A percentile compares a stretch with the other conserved stretches of the same genome.
These are phyloP conservation scores for Cicer pinnatifidum DNA, from an alignment of 306 rosid species.

Conservation along the genomic window DNA sequence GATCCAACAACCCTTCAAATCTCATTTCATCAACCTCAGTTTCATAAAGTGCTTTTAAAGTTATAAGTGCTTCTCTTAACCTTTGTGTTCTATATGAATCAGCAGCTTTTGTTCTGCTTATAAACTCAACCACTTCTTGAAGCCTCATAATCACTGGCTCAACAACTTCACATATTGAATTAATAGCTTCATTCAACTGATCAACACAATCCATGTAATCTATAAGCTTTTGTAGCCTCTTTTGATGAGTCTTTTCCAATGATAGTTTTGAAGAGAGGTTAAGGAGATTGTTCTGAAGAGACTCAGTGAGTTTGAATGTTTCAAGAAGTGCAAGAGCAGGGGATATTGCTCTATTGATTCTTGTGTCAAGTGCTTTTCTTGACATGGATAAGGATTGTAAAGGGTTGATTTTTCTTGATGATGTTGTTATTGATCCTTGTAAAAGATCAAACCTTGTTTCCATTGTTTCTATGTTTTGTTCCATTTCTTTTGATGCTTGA, in stretches of 20 bases:
- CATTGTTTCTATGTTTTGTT: slow-evolving; percentile 52
- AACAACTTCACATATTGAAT: slow-evolving; percentile 58
- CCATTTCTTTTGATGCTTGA: slow-evolving; percentile 49
- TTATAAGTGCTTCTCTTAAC: slow-evolving; percentile 67
- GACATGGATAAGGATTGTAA: slow-evolving; percentile 80
- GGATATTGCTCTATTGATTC: slow-evolving; percentile 73
- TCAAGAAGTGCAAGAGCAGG: slow-evolving; percentile 71
- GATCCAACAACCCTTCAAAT: slow-evolving; percentile 81
- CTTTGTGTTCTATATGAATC: slow-evolving; percentile 61
- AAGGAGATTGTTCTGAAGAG: slow-evolving; percentile 59
- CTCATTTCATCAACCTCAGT: slow-evolving; percentile 77
- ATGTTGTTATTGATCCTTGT: slow-evolving; percentile 56
- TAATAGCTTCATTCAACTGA: slow-evolving; percentile 55
- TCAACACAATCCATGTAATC: slow-evolving; percentile 68
- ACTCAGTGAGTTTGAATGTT: slow-evolving; percentile 61
- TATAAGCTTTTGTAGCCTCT: slow-evolving; percentile 52
- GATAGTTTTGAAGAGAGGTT: slow-evolving; percentile 52
- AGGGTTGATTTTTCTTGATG: slow-evolving; percentile 67
- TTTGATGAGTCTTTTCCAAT: slow-evolving; percentile 38
- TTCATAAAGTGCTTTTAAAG: slow-evolving; percentile 74
- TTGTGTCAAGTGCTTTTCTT: slow-evolving; percentile 73
- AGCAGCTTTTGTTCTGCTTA: slow-evolving; percentile 84
- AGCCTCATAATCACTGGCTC: slow-evolving; percentile 79
- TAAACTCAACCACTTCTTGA: slow-evolving; percentile 90
- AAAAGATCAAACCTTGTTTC: slow-evolving; percentile 55